Conservation (phyloP, 768 basidiomycete species). For the Mrakia gelida region DNA sequence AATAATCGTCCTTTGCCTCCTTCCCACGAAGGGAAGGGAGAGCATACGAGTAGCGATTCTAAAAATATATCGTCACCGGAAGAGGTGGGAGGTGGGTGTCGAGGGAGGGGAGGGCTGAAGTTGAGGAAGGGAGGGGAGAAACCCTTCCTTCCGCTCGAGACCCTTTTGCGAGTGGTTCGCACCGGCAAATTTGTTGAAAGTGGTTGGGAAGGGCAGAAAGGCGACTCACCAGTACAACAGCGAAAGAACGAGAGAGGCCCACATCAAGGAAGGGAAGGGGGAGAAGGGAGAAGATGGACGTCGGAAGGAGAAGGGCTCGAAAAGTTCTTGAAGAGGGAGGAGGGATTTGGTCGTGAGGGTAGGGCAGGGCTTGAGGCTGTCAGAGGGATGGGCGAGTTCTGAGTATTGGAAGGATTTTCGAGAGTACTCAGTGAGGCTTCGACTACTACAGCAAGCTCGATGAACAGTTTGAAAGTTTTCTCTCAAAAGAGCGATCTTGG, state of each 20-base stretch:
- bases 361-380: too few relatives aligned
- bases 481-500: too few relatives aligned
- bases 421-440: too few relatives aligned
- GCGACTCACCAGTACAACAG: not conserved
- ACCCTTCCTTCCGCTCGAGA: too few relatives aligned
- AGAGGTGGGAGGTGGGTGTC: not conserved
- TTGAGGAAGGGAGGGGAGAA: not conserved
- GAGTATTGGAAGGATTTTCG: too few relatives aligned
- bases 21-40: not conserved
- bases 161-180: not conserved
- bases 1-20: conserved; percentile 15
- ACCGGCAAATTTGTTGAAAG: not conserved
- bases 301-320: not conserved
- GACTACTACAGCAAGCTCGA: too few relatives aligned
- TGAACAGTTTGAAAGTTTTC: too few relatives aligned
- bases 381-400: too few relatives aligned
- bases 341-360: too few relatives aligned
- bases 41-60: conserved; percentile 28
- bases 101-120: not conserved
- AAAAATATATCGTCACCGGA: conserved; percentile 19
- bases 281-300: not conserved
- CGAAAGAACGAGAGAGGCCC: not conserved
- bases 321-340: not conserved
- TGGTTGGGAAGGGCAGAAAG: not conserved
- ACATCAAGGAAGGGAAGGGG: not conserved